Evolutionary conservation across 2,329 filamentous ascomycete genomes (phyloP), one percentile per base, ranked within the genome.

Genomic region (Tolypocladium capitatum): DNA sequence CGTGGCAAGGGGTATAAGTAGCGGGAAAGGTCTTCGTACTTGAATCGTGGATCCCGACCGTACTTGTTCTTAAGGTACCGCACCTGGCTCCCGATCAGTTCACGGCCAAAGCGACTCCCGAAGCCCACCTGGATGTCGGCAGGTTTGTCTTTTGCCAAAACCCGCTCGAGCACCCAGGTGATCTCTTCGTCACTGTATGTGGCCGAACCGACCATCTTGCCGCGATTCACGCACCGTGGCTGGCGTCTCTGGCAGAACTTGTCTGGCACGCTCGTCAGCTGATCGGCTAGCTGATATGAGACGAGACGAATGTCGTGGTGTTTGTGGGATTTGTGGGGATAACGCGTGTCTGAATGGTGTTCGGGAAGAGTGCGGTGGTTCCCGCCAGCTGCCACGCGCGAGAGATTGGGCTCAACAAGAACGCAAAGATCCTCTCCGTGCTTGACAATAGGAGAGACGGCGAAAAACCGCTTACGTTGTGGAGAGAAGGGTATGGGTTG

Each of bases 21-120:
- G 43, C 38, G 38, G 13, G 13, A 11, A 28, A 4, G 36, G 10
- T 10, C 28, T 14, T 56, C 65, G 48, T 58, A 69, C 68, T 62
- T 61, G 47, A 62, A 68, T 7, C 60, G 57, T 0, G 67, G 63
- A 34, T 68, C 65, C 34, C 58, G 62, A 0, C 67, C 66, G 40
- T 70, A 70, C 49, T 68, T 67, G 51, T 63, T 64, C 50, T 64
- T 66, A 9, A 69, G 50, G 46, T 70, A 69, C 10, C 64, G 61
- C 10, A 70, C 56, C 51, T 69, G 64, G 42, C 62, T 66, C 1
- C 57, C 51, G 2, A 60, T 60, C 44, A 68, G 52, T 0, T 38
- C 13, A 20, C 61, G 61, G 30, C 52, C 53, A 45, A 66, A 68
- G 6, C 45, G 48, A 8, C 51, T 41, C 13, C 54, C 38, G 38